Evolutionary conservation across 169 alveolate genomes (phyloP).

Genomic region (Plasmodium coatneyi): DNA sequence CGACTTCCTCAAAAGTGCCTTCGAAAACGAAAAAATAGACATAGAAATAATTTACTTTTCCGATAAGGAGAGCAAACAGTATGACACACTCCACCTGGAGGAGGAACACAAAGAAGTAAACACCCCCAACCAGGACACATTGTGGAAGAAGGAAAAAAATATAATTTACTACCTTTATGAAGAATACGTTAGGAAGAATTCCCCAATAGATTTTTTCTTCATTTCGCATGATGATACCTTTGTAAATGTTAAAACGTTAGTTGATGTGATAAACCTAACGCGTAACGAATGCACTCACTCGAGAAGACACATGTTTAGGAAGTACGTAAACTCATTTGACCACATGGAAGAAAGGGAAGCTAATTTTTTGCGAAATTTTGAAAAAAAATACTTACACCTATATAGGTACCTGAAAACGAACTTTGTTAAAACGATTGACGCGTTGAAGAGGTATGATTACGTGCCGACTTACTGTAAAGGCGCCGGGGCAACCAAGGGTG

Average conservation of each 20-base stretch:
- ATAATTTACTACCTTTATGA: conserved; percentile 57
- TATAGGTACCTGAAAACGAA: conserved; percentile 21
- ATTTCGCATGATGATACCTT: conserved; percentile 48
- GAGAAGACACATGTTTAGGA: conserved; percentile 42
- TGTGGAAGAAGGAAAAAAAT: conserved; percentile 16
- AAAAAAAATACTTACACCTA: background rate
- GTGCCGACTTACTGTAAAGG: conserved; percentile 28
- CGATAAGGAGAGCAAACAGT: conserved; percentile 20
- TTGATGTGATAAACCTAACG: conserved; percentile 68
- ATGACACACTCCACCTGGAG: conserved; percentile 1
- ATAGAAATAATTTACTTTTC: conserved; percentile 25
- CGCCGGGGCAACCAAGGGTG: background rate
- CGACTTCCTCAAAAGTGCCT: conserved; percentile 27
- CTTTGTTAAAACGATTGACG: background rate
- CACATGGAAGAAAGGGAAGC: conserved; percentile 21
- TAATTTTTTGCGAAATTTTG: conserved; percentile 13
- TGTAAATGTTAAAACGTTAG: conserved; percentile 52
- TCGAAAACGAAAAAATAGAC: conserved; percentile 23
- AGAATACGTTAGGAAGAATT: conserved; percentile 37
- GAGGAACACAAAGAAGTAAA: background rate
- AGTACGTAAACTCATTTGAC: conserved; percentile 17
- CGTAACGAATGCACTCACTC: conserved; percentile 51
- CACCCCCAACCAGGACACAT: background rate
- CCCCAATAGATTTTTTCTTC: conserved; percentile 29
- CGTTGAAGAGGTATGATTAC: conserved; percentile 42